These are phyloP conservation scores for Rhynchospora pubera DNA, from an alignment of 176 grass and related monocot genomes.

Conservation along the genomic window DNA sequence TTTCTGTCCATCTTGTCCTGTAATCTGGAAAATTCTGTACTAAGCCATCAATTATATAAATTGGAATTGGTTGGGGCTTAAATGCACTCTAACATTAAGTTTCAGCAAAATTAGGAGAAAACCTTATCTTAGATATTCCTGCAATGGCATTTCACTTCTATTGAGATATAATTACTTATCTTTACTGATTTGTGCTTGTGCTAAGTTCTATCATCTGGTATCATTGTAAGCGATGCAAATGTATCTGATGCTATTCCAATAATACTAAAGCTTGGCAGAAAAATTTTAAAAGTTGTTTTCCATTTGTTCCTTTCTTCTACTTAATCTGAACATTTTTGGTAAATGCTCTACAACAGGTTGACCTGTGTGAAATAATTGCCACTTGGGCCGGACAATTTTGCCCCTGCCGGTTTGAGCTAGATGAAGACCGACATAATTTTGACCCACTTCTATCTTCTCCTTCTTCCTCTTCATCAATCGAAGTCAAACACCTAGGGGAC, in stretches of 20 bases:
- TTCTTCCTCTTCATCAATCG: slow-evolving; percentile 42
- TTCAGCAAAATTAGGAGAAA: neutral
- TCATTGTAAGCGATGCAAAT: neutral
- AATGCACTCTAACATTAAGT: neutral
- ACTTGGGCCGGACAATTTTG: slow-evolving; percentile 86
- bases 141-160: neutral
- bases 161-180: neutral
- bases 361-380: slow-evolving; percentile 59
- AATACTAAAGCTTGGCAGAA: neutral
- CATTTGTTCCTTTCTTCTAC: neutral
- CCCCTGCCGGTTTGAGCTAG: slow-evolving; percentile 74
- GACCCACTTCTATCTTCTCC: slow-evolving; percentile 9
- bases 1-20: neutral
- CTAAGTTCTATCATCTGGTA: neutral
- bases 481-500: slow-evolving; percentile 30
- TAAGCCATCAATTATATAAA: neutral
- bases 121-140: neutral
- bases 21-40: neutral
- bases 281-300: neutral
- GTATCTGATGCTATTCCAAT: neutral
- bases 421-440: slow-evolving; percentile 12
- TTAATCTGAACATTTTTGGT: neutral
- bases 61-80: neutral
- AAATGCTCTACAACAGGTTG: slow-evolving; percentile 30
- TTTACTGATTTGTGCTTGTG: neutral